Evolutionary conservation across 306 rosid genomes (phyloP).

Genomic region (Vicia villosa): DNA sequence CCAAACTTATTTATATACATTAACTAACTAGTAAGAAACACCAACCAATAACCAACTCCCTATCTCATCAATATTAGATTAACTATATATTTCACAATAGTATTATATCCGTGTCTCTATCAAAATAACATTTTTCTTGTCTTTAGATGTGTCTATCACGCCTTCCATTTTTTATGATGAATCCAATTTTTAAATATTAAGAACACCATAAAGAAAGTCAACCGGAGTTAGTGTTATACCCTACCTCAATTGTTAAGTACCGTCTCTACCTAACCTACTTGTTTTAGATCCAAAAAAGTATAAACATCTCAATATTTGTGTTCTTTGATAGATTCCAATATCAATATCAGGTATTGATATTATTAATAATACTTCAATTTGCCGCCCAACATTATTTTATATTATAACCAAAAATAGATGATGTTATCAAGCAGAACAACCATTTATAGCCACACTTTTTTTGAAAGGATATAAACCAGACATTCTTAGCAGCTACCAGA

Average conservation of each 20-base stretch:
- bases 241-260: slow-evolving; percentile 4
- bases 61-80: no score
- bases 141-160: no score
- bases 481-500: slow-evolving; percentile 29
- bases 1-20: no score
- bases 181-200: no score
- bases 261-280: slow-evolving; percentile 22
- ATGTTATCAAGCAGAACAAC: slow-evolving; percentile 20
- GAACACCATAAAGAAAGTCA: neutral
- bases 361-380: slow-evolving; percentile 15
- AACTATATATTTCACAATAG: no score
- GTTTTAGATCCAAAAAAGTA: neutral
- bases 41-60: no score
- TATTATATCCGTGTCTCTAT: no score
- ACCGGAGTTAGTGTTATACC: neutral
- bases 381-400: slow-evolving; percentile 46
- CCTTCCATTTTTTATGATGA: no score
- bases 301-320: no score
- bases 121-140: no score
- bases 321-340: neutral
- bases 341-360: neutral
- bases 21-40: no score
- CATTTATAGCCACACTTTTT: slow-evolving; percentile 33
- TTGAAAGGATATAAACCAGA: slow-evolving; percentile 28
- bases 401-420: slow-evolving; percentile 3